These are phyloP conservation scores for Coelastrella sp. DNA, from an alignment of 139 green algal species.

Conservation along the genomic window DNA sequence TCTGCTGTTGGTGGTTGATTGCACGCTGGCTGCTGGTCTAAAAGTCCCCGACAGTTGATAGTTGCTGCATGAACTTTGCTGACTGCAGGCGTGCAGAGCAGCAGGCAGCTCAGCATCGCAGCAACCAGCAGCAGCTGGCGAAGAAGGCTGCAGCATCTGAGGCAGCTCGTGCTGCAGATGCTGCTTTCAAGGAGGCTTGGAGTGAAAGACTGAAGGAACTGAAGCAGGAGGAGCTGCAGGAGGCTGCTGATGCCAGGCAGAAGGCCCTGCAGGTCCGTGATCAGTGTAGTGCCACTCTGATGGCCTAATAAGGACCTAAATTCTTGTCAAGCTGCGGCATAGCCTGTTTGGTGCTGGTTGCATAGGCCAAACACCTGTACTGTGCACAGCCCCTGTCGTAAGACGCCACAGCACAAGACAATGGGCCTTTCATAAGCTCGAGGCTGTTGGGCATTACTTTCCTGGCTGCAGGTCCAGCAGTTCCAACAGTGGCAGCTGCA, in stretches of 20 bases:
- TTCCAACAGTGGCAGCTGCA: slow-evolving; percentile 48
- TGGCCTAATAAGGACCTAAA: no score
- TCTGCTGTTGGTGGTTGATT: no score
- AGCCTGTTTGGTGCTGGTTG: no score
- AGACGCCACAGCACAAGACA: background rate
- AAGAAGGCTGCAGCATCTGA: slow-evolving; percentile 47
- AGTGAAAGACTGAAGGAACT: slow-evolving; percentile 57
- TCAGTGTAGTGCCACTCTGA: background rate
- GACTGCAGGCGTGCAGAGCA: slow-evolving; percentile 17
- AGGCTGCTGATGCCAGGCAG: slow-evolving; percentile 57
- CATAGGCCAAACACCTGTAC: no score
- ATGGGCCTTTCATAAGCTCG: background rate
- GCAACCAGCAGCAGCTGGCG: slow-evolving; percentile 65
- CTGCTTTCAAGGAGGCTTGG: slow-evolving; percentile 63
- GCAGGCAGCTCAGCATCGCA: slow-evolving; percentile 40
- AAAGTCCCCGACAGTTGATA: no score
- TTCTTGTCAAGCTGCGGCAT: no score
- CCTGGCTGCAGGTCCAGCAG: slow-evolving; percentile 6
- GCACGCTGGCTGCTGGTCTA: no score
- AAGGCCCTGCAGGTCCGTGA: slow-evolving; percentile 29
- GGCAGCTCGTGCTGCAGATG: slow-evolving; percentile 51
- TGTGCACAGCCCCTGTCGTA: no score
- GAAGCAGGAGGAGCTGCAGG: slow-evolving; percentile 70
- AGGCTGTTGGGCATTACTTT: background rate
- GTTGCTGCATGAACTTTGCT: no score